These are phyloP conservation scores for Epichloe scottii DNA, from an alignment of 2,329 filamentous ascomycete genomes.

Conservation along the genomic window DNA sequence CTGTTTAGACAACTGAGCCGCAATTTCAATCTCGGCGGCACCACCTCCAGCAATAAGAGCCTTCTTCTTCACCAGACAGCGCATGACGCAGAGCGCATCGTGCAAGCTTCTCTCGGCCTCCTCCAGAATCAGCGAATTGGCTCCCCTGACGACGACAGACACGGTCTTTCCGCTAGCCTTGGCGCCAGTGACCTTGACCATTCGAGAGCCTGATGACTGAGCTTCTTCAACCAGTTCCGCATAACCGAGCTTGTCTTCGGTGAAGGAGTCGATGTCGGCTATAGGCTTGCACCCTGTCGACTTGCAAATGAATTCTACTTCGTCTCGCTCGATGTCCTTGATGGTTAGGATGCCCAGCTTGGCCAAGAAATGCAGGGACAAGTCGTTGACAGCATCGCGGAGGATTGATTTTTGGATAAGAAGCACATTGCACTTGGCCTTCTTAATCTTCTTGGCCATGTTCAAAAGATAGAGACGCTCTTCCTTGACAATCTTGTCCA, in stretches of 20 bases:
- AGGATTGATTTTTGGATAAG: conserved; percentile 98
- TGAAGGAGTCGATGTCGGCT: conserved; percentile 96
- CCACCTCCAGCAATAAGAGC: conserved; percentile 96
- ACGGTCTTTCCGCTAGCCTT: conserved; percentile 78
- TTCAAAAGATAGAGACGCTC: conserved; percentile 96
- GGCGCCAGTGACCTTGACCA: conserved; percentile 90
- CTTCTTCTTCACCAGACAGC: conserved; percentile 98
- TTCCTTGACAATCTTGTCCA: conserved; percentile 99
- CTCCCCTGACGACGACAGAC: conserved; percentile 86
- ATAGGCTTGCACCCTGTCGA: conserved; percentile 98
- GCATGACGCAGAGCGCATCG: conserved; percentile 93
- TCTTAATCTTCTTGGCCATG: conserved; percentile 99
- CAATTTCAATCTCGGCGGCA: conserved; percentile 92
- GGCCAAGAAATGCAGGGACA: conserved; percentile 92
- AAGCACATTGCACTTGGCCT: conserved; percentile 97
- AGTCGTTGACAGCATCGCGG: conserved; percentile 92
- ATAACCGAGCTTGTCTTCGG: conserved; percentile 91
- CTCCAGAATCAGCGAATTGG: conserved; percentile 87
- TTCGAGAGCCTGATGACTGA: conserved; percentile 73
- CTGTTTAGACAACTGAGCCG: conserved; percentile 70
- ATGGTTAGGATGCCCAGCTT: conserved; percentile 91
- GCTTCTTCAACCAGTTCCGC: conserved; percentile 92
- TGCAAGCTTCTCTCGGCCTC: conserved; percentile 95
- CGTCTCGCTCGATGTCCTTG: conserved; percentile 97
- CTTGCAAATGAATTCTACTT: conserved; percentile 99